Evolutionary conservation across 371 early-diverging fungal species (phyloP), one percentile per base, ranked within the genome.

Genomic region (Circinella minor): DNA sequence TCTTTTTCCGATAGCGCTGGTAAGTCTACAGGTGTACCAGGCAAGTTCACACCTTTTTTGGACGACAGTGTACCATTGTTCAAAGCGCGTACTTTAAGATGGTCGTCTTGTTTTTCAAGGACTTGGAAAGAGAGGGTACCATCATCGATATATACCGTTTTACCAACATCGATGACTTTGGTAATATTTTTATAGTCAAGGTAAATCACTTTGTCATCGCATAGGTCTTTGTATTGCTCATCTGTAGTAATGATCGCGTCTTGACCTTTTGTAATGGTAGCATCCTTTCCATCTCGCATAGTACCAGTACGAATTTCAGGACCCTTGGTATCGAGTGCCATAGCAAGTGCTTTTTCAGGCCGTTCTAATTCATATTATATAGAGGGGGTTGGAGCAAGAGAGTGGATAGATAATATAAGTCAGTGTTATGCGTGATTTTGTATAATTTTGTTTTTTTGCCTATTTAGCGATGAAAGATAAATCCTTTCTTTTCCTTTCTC

Each of bases 1-100:
- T 99, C 99, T 86, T 97, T 97, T 64, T 93, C 93, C 5, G 94
- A 95, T 55, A 98, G 88, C 17, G 94, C 93, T 7, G 95, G 97
- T 46, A 96, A 86, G 68, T 94, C 93, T 55, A 98, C 90, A 38
- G 84, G 74, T 13, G 92, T 90, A 69, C 85, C 88, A 38, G 96
- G 95, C 48, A 96, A 86, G 74, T 94, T 96, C 72, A 96, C 93
- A 63, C 93, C 93, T 87, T 95, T 96, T 74, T 87, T 87, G 69
- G 86, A 88, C 55, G 89, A 87, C 61, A 96, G 80, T 65, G 82
- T 86, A 65, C 92, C 91, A 63, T 81, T 82, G 81, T 90, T 93
- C 73, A 88, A 75, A 4, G 92, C 94, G 55, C 84, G 83, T 38
- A 91, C 93, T 72, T 86, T 84, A 70, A 91, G 85, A 61, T 83